These are phyloP conservation scores for Erythrophleum ivorense DNA, from an alignment of 331 rosid species.

Conservation along the genomic window DNA sequence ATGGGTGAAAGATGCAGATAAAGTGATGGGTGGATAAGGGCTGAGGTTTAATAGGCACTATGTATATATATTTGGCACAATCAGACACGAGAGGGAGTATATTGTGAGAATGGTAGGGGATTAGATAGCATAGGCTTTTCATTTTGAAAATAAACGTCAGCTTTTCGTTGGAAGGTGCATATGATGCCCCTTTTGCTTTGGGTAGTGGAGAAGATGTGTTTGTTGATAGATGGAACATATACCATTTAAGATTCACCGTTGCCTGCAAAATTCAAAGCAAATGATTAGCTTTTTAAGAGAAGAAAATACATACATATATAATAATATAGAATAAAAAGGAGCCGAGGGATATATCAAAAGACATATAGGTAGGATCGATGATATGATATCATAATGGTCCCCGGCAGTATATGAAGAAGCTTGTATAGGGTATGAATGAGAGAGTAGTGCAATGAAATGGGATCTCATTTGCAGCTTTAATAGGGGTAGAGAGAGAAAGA, in stretches of 20 bases:
- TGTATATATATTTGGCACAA: neutral
- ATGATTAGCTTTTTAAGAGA: conserved; percentile 60
- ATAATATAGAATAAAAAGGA: neutral
- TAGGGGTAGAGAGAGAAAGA: neutral
- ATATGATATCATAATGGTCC: conserved; percentile 54
- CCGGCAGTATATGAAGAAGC: conserved; percentile 32
- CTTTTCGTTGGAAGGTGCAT: conserved; percentile 60
- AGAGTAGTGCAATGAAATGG: conserved; percentile 32
- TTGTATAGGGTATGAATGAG: conserved; percentile 31
- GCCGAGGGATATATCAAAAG: conserved; percentile 23
- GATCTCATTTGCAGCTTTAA: conserved; percentile 71
- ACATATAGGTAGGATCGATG: conserved; percentile 41
- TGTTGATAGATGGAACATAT: conserved; percentile 71
- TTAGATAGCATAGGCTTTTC: conserved; percentile 52
- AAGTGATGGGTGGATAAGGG: neutral
- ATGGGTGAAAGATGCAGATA: neutral
- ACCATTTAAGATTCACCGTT: conserved; percentile 66
- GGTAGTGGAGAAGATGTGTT: conserved; percentile 60
- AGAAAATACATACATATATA: neutral
- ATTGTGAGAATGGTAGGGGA: conserved; percentile 38
- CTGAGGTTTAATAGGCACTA: neutral
- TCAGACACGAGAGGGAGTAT: neutral
- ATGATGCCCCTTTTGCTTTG: conserved; percentile 64
- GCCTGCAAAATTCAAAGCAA: conserved; percentile 67
- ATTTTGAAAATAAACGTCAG: conserved; percentile 53